Evolutionary conservation across 441 rosid genomes (phyloP).

Genomic region (Pelargonium fulgidum): DNA sequence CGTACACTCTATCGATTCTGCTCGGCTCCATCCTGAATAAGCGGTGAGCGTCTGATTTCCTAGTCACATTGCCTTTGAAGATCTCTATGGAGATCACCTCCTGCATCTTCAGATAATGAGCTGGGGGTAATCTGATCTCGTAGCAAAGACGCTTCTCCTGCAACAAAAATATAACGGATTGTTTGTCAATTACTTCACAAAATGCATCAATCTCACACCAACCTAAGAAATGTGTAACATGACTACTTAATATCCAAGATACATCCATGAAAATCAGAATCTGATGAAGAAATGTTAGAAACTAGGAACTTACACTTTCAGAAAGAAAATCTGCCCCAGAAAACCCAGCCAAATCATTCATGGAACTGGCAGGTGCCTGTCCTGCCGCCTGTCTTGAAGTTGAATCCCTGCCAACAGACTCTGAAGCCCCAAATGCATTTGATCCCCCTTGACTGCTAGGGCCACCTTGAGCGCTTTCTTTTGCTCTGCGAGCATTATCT

Average conservation of each 20-base stretch:
- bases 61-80: slow-evolving; percentile 60
- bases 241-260: no score
- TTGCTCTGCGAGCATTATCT: slow-evolving; percentile 58
- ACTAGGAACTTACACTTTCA: slow-evolving; percentile 41
- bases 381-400: no score
- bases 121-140: slow-evolving; percentile 58
- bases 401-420: slow-evolving; percentile 37
- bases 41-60: slow-evolving; percentile 69
- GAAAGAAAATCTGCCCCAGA: slow-evolving; percentile 64
- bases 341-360: slow-evolving; percentile 54
- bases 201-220: no score
- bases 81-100: slow-evolving; percentile 69
- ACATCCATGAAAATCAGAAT: neutral
- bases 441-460: slow-evolving; percentile 39
- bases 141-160: slow-evolving; percentile 29
- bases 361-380: slow-evolving; percentile 45
- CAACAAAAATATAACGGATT: no score
- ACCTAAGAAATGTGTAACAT: no score
- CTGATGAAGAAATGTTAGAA: neutral
- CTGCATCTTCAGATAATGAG: slow-evolving; percentile 75
- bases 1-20: slow-evolving; percentile 81
- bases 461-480: slow-evolving; percentile 53
- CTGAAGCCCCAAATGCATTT: slow-evolving; percentile 35
- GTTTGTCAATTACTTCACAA: no score
- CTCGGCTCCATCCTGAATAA: slow-evolving; percentile 70